phyloP scores from a whole-genome alignment of 2,329 filamentous ascomycete genomes.

The Triangularia setosa region DNA sequence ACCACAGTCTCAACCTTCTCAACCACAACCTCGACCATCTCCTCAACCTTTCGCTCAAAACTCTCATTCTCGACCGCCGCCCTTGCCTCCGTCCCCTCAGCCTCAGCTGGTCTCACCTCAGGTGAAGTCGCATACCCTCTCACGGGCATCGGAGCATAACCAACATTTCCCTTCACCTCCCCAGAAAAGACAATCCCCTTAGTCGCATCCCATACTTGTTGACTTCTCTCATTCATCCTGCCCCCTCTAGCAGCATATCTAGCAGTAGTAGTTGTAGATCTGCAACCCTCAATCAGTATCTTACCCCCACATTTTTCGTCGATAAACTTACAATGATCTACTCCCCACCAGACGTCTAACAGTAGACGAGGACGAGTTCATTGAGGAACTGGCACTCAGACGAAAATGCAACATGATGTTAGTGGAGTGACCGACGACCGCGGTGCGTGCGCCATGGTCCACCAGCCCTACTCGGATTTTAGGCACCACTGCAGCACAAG shows the following conservation, averaged over 20 bases:
- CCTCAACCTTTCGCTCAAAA: not conserved
- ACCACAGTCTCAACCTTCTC: not conserved
- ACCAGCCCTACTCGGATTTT: not conserved
- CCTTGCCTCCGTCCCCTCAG: not conserved
- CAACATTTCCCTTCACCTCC: constrained; percentile 14
- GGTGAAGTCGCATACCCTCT: constrained; percentile 17
- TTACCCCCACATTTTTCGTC: not conserved
- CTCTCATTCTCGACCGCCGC: not conserved
- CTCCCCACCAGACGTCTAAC: not conserved
- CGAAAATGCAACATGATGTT: not conserved
- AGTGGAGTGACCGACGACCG: not conserved
- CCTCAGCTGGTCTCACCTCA: not conserved
- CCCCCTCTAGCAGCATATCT: not conserved
- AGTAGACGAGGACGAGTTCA: not conserved
- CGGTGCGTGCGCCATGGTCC: not conserved
- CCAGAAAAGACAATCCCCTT: constrained; percentile 37
- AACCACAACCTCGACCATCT: not conserved
- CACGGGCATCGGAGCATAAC: too few species aligned
- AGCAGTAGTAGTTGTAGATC: not conserved
- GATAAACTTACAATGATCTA: not conserved
- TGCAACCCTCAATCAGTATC: not conserved
- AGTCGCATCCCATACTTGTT: constrained; percentile 35
- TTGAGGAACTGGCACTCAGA: not conserved
- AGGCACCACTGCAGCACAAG: not conserved
- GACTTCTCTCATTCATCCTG: not conserved